Evolutionary conservation across 306 rosid genomes (phyloP).

Genomic region (Mucuna pruriens): DNA sequence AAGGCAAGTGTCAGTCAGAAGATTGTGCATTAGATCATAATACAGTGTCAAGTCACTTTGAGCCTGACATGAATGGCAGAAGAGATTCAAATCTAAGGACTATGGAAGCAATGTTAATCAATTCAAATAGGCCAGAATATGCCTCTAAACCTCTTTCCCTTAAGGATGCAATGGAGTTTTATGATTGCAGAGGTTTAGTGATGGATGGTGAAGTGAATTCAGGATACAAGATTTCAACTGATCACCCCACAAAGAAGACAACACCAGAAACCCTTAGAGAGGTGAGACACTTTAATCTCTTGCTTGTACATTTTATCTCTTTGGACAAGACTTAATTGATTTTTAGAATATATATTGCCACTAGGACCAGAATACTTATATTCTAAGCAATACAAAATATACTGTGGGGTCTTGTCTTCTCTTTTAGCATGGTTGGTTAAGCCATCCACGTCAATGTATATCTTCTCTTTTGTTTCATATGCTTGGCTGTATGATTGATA

Average conservation of each 20-base stretch:
- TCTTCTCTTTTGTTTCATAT: slow-evolving; percentile 11
- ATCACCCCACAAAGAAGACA: slow-evolving; percentile 26
- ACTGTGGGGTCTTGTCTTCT: neutral
- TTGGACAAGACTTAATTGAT: neutral
- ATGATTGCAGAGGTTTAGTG: slow-evolving; percentile 31
- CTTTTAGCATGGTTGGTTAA: neutral
- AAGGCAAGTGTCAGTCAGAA: slow-evolving; percentile 31
- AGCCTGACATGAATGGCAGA: slow-evolving; percentile 29
- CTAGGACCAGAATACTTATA: neutral
- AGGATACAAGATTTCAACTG: slow-evolving; percentile 31
- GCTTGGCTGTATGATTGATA: neutral
- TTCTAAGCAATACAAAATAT: neutral
- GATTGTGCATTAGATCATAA: slow-evolving; percentile 43
- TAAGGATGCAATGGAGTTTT: slow-evolving; percentile 35
- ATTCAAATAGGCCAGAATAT: slow-evolving; percentile 33
- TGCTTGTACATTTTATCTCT: slow-evolving; percentile 27
- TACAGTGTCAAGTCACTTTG: slow-evolving; percentile 27
- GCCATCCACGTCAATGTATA: neutral
- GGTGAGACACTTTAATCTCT: slow-evolving; percentile 48
- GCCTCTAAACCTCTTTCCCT: slow-evolving; percentile 20
- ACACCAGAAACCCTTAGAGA: slow-evolving; percentile 42
- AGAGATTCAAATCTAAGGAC: slow-evolving; percentile 42
- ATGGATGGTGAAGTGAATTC: slow-evolving; percentile 41
- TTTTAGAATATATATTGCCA: neutral
- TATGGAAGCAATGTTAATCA: slow-evolving; percentile 34